Base-by-base conservation (phyloP, 2,329 filamentous ascomycete species). In the Apiospora marii region DNA sequence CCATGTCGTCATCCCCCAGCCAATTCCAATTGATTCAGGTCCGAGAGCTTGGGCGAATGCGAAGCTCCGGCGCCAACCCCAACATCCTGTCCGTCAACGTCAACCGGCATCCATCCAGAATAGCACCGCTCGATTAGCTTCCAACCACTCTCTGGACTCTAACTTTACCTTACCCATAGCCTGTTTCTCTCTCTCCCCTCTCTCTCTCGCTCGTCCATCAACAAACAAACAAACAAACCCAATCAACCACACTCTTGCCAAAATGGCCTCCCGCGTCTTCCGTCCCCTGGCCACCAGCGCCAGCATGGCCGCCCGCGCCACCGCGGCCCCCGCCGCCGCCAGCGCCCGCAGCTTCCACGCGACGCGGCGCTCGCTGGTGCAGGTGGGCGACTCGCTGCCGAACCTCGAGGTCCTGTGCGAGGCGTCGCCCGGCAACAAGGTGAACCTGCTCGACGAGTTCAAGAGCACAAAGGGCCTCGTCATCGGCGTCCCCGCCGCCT, bases 351-450 rank as follows among this genome's bases (percentile, higher is more conserved):
- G 77, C 77, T 95, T 95, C 86, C 92, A 94, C 85, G 85, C 87
- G 75, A 90, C 92, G 48, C 83, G 88, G 67, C 87, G 87, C 68
- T 86, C 86, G 61, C 85, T 90, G 76, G 93, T 98, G 81, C 89
- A 93, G 78, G 91, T 91, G 73, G 95, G 95, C 79, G 95, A 98
- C 82, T 84, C 88, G 76, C 87, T 98, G 71, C 96, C 96, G 64
- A 85, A 91, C 83, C 84, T 96, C 72, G 91, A 95, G 75, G 91
- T 93, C 69, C 89, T 98, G 77, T 92, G 92, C 75, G 93, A 98
- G 85, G 89, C 90, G 84, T 95, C 93, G n/a, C 96, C 96, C 0
- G 94, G 93, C 74, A 97, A 95, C 88, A 96, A 95, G 84, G 91
- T 98, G 83, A 96, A 94, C 84, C 88, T 98, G 73, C 90, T 93